Evolutionary conservation across 2,329 filamentous ascomycete species (phyloP), one percentile per base, ranked within the genome.

Genomic region (Neoascochyta sp.): DNA sequence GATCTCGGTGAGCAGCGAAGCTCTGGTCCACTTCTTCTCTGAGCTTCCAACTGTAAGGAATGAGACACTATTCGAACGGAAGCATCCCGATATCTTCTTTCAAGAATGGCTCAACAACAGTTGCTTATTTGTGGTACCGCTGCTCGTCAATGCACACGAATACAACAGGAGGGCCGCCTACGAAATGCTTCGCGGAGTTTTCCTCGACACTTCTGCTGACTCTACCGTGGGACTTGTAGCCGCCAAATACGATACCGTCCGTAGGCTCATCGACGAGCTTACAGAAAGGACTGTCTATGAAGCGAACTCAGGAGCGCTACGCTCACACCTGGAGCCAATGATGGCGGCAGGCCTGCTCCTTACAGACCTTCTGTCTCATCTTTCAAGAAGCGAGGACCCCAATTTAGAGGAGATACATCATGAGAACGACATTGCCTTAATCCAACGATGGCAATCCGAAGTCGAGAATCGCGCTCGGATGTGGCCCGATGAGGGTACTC

Each of bases 111-210:
- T 18, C 3, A 39, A 28, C 11, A 41, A 45, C 9, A 39, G 36
- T 10, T 17, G 24, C 5, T 60, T n/a, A n/a, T n/a, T 49, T 28
- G 45, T 45, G 2, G 27, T 42, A 8, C 31, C 48, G 2, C 29
- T 63, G 18, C 50, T 64, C 4, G 34, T 59, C 7, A 51, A 56
- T 19, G 42, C 54, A 3, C 45, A 58, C 9, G 54, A 59, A 3
- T 34, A 16, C 8, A 43, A 63, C n/a, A 54, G 57, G 9, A 43
- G 42, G 9, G 40, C 32, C n/a, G 35, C 52, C 7, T 29, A 40
- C 1, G 38, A 29, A 2, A 39, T 55, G 15, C 27, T 62, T 9
- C 32, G 43, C 11, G 45, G 46, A 4, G 39, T 62, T 6, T 58
- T 55, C n/a, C n/a, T n/a, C n/a, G n/a, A n/a, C n/a, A n/a, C n/a